Conservation (phyloP, 1,139 yeast genomes). For the Sugiyamaella pinicola region DNA sequence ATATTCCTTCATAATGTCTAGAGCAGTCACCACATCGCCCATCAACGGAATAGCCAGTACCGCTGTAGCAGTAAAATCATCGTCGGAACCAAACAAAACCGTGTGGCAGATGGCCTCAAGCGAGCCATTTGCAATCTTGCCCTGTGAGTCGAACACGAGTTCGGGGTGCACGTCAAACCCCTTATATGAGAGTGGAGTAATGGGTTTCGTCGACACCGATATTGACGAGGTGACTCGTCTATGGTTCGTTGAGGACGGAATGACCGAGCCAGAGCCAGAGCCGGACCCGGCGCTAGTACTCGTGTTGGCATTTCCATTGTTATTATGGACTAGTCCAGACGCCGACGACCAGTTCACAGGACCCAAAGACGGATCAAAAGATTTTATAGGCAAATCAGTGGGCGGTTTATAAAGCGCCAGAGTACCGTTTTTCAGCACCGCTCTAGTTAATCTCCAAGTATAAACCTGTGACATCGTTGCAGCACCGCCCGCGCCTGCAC, state of each 20-base stretch:
- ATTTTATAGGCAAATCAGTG: constrained; percentile 35
- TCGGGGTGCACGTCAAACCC: constrained; percentile 65
- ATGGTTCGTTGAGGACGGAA: constrained; percentile 14
- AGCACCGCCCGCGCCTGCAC: neutral
- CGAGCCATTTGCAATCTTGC: constrained; percentile 53
- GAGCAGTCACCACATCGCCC: constrained; percentile 57
- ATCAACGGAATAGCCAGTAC: constrained; percentile 65
- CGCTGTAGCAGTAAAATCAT: constrained; percentile 49
- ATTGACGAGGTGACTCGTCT: constrained; percentile 23
- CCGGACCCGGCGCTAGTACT: too few relatives aligned
- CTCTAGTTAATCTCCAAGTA: constrained; percentile 39
- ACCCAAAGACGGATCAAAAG: constrained; percentile 35
- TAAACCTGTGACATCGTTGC: constrained; percentile 12
- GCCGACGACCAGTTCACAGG: too few relatives aligned
- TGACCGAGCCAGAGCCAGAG: neutral
- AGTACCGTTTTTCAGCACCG: constrained; percentile 38
- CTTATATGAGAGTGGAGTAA: constrained; percentile 21
- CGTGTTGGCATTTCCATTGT: too few relatives aligned
- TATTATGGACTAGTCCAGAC: too few relatives aligned
- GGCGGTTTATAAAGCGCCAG: constrained; percentile 40
- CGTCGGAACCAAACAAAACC: constrained; percentile 56
- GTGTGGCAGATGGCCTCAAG: constrained; percentile 76
- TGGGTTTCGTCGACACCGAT: constrained; percentile 8
- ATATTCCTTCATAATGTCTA: constrained; percentile 53
- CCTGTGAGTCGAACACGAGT: constrained; percentile 55